phyloP scores from a whole-genome alignment of 2,329 filamentous ascomycete species.

The Diaporthe sp. region DNA sequence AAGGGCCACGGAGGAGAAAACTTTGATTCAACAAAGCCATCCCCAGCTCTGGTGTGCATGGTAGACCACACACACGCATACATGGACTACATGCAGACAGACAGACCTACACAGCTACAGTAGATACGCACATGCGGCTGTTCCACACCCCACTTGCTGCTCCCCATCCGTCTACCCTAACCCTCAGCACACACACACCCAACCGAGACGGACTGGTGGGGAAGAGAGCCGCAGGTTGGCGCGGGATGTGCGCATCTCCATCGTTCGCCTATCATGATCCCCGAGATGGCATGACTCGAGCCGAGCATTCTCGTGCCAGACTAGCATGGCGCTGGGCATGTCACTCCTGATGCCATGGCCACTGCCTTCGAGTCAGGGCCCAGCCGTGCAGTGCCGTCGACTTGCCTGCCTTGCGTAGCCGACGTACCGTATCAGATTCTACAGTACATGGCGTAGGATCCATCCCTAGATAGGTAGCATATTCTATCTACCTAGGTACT shows the following conservation, averaged over 20 bases:
- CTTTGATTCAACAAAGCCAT: conserved; percentile 30
- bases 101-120: neutral
- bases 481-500: neutral
- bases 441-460: too few relatives aligned
- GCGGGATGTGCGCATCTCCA: conserved; percentile 1
- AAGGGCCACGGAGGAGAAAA: conserved; percentile 9
- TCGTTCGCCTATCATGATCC: conserved; percentile 26
- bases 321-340: neutral
- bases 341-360: conserved; percentile 15
- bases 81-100: neutral
- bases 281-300: conserved; percentile 19
- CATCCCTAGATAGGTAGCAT: neutral
- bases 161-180: neutral
- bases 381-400: neutral
- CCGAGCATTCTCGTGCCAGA: conserved; percentile 1
- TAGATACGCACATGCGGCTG: neutral
- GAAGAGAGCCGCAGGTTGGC: neutral
- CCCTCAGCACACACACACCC: neutral
- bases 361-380: conserved; percentile 18
- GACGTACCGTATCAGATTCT: neutral
- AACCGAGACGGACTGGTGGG: neutral
- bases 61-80: neutral
- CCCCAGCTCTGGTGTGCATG: neutral
- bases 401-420: neutral
- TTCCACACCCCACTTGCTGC: neutral